Evolutionary conservation across 2,329 filamentous ascomycete species (phyloP).

Genomic region (Diaporthe batatas): DNA sequence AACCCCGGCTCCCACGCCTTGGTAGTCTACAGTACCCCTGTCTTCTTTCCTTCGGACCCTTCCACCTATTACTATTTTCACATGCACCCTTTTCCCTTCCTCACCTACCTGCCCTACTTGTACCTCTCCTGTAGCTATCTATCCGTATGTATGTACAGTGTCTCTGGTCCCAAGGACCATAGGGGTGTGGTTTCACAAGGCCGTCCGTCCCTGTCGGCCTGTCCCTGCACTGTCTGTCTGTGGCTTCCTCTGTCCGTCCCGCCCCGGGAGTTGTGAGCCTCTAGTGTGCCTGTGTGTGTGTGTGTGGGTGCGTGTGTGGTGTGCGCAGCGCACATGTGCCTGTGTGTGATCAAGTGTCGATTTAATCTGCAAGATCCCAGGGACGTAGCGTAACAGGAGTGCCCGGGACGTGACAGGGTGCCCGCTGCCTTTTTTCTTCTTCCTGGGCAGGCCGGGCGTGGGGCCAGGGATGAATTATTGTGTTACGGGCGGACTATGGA

Average conservation of each 20-base stretch:
- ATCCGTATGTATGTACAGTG: neutral
- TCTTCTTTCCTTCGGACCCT: neutral
- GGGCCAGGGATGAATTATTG: neutral
- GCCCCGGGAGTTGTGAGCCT: slow-evolving; percentile 19
- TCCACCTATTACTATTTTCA: slow-evolving; percentile 9
- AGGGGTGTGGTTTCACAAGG: slow-evolving; percentile 19
- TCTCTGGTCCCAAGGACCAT: neutral
- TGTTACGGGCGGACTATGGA: too few relatives aligned
- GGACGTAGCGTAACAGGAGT: slow-evolving; percentile 22
- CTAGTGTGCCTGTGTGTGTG: neutral
- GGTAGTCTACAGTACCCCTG: neutral
- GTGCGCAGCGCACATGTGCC: too few relatives aligned
- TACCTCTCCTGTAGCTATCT: neutral
- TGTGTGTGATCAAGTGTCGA: slow-evolving; percentile 30
- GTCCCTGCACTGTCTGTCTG: neutral
- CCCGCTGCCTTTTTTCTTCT: neutral
- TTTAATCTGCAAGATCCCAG: slow-evolving; percentile 29
- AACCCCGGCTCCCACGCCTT: slow-evolving; percentile 13
- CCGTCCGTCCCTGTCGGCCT: neutral
- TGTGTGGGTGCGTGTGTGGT: neutral
- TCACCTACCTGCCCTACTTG: neutral
- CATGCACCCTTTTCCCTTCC: neutral
- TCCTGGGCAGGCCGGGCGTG: neutral
- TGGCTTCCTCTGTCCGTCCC: slow-evolving; percentile 27
- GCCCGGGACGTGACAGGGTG: slow-evolving; percentile 30